Evolutionary conservation across 345 rosid species (phyloP).

Genomic region (Geranium brycei): DNA sequence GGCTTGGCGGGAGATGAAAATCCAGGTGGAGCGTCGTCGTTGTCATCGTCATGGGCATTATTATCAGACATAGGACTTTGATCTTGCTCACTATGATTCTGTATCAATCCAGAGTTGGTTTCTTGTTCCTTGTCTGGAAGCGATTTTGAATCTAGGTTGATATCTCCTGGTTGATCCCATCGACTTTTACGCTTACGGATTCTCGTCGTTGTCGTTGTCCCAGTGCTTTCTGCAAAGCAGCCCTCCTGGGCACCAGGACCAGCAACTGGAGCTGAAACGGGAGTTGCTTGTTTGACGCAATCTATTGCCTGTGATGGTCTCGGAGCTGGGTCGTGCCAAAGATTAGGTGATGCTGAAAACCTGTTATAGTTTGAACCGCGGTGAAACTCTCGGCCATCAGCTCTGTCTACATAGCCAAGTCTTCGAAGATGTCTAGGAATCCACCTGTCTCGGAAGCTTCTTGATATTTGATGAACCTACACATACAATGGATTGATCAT

Average conservation of each 20-base stretch:
- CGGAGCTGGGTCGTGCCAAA: constrained; percentile 31
- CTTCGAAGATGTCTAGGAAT: constrained; percentile 60
- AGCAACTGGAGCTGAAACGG: constrained; percentile 22
- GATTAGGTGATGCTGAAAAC: constrained; percentile 33
- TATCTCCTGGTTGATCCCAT: constrained; percentile 81
- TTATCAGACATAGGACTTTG: constrained; percentile 12
- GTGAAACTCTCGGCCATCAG: constrained; percentile 39
- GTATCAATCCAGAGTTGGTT: constrained; percentile 14
- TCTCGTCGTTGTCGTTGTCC: constrained; percentile 22
- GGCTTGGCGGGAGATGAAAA: constrained; percentile 39
- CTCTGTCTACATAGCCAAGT: constrained; percentile 42
- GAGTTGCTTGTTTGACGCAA: constrained; percentile 18
- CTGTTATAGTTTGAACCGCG: constrained; percentile 26
- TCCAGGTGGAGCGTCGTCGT: constrained; percentile 77
- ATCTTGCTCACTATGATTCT: constrained; percentile 15
- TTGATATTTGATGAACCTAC: constrained; percentile 95
- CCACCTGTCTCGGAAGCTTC: constrained; percentile 79
- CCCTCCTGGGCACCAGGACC: constrained; percentile 29
- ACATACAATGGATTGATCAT: constrained; percentile 3
- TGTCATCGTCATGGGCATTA: constrained; percentile 22
- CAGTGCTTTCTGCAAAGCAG: constrained; percentile 24
- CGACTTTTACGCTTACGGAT: constrained; percentile 88
- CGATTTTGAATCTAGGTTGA: constrained; percentile 16
- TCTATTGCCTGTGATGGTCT: constrained; percentile 43
- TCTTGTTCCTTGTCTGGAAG: constrained; percentile 23